phyloP scores from a whole-genome alignment of 2,329 filamentous ascomycete genomes.

The Nemania sp. region DNA sequence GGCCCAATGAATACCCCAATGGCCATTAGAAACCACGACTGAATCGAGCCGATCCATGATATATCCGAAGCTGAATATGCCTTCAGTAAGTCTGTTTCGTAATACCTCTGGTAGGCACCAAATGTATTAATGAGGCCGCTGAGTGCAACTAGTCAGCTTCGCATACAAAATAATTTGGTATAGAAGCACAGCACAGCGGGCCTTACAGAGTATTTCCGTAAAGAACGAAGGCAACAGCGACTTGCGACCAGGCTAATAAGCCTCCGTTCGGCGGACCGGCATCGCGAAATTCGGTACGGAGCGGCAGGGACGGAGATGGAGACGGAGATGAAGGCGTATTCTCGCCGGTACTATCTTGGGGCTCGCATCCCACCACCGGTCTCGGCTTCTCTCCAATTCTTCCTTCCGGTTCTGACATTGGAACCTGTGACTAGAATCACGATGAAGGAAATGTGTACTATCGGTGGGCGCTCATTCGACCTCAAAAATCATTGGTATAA shows the following conservation, averaged over 20 bases:
- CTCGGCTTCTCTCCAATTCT: slow-evolving; percentile 2
- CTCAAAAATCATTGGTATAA: no score
- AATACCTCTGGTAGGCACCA: slow-evolving; percentile 39
- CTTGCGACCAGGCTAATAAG: slow-evolving; percentile 34
- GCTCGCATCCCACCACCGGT: not conserved
- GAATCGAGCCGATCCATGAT: slow-evolving; percentile 39
- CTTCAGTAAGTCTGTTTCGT: slow-evolving; percentile 25
- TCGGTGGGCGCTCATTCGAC: no score
- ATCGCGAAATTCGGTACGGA: slow-evolving; percentile 4
- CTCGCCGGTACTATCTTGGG: slow-evolving; percentile 4
- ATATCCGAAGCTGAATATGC: slow-evolving; percentile 32
- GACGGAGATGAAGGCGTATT: not conserved
- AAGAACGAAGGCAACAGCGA: slow-evolving; percentile 24
- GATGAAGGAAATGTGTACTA: not conserved
- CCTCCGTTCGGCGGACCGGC: slow-evolving; percentile 31
- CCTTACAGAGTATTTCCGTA: slow-evolving; percentile 22
- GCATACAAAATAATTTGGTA: not conserved
- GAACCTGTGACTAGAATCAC: not conserved
- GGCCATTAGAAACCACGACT: slow-evolving; percentile 37
- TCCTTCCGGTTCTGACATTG: slow-evolving; percentile 5
- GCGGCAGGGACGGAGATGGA: not conserved
- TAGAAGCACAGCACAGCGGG: not conserved
- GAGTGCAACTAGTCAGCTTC: not conserved
- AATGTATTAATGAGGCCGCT: slow-evolving; percentile 36
- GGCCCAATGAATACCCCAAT: slow-evolving; percentile 38